Evolutionary conservation across 176 grass and related monocot genomes (phyloP).

Genomic region (Elaeis guineensis): DNA sequence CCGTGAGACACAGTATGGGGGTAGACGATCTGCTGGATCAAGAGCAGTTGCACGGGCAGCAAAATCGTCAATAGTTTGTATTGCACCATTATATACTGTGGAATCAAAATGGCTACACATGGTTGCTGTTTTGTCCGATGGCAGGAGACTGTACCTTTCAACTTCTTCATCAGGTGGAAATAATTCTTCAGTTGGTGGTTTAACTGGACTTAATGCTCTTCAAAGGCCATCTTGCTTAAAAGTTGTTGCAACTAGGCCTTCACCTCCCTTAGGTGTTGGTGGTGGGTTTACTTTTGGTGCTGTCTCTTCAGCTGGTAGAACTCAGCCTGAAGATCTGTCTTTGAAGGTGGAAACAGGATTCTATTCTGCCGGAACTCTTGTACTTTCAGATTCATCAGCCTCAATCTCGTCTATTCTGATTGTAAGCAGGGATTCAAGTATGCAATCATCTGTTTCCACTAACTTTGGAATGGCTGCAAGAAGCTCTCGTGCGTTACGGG

Average conservation of each 20-base stretch:
- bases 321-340: slow-evolving; percentile 77
- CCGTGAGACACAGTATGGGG: slow-evolving; percentile 60
- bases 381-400: slow-evolving; percentile 90
- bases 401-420: slow-evolving; percentile 76
- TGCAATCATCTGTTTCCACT: slow-evolving; percentile 55
- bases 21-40: slow-evolving; percentile 39
- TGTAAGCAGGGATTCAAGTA: slow-evolving; percentile 89
- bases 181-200: slow-evolving; percentile 57
- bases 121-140: slow-evolving; percentile 90
- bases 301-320: slow-evolving; percentile 54
- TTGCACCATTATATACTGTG: slow-evolving; percentile 59
- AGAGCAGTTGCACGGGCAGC: slow-evolving; percentile 43
- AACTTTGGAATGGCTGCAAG: slow-evolving; percentile 64
- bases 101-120: slow-evolving; percentile 96
- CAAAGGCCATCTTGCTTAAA: slow-evolving; percentile 89
- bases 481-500: slow-evolving; percentile 62
- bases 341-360: slow-evolving; percentile 92
- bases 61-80: slow-evolving; percentile 70
- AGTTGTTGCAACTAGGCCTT: slow-evolving; percentile 82
- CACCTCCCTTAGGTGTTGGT: slow-evolving; percentile 75
- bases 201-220: slow-evolving; percentile 33
- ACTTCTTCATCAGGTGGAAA: slow-evolving; percentile 49
- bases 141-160: slow-evolving; percentile 79
- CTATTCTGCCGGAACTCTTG: slow-evolving; percentile 78
- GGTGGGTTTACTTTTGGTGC: slow-evolving; percentile 53